Percentiles rank a stretch among this genome's conserved stretches.
Conservation (phyloP, 768 basidiomycete species). For the Tricholoma flavovirens region DNA sequence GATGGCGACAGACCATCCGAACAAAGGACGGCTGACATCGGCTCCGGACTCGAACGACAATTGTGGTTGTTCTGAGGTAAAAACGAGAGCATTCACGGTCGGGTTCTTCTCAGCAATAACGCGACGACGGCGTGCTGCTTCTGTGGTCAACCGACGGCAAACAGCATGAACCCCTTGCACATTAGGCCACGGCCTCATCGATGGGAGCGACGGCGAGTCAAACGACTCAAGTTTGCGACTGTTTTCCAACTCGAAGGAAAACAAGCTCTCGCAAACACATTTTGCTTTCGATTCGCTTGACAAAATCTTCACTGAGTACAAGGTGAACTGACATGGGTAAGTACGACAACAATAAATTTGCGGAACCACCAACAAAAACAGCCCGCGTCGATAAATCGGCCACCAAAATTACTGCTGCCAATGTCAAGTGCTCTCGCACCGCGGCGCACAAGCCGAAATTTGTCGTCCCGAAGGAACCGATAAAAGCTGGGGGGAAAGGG, state of each 20-base stretch:
- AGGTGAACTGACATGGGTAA: not conserved
- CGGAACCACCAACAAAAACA: conserved; percentile 22
- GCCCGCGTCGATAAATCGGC: conserved; percentile 15
- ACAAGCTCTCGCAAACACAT: not conserved
- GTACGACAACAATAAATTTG: not conserved
- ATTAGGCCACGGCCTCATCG: conserved; percentile 1
- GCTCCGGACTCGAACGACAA: not conserved
- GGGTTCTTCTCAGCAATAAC: conserved; percentile 32
- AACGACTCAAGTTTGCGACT: not conserved
- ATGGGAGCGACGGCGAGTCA: too few species aligned
- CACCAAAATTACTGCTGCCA: conserved; percentile 7
- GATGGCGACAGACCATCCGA: conserved; percentile 53
- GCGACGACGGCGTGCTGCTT: conserved; percentile 20
- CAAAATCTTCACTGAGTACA: not conserved
- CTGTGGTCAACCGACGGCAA: not conserved
- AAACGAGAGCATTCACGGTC: conserved; percentile 53
- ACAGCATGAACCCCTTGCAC: not conserved
- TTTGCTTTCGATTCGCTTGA: too few species aligned
- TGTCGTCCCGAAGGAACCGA: not conserved
- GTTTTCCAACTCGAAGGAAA: not conserved
- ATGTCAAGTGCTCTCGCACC: conserved; percentile 1
- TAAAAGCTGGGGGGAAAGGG: conserved; percentile 2
- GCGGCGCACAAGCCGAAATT: not conserved
- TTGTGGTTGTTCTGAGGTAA: conserved; percentile 16
- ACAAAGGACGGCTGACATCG: conserved; percentile 9